A percentile compares a stretch with the other conserved stretches of the same genome.
Evolutionary conservation across 148 eudicot species (phyloP).

Genomic region (Silene conica): DNA sequence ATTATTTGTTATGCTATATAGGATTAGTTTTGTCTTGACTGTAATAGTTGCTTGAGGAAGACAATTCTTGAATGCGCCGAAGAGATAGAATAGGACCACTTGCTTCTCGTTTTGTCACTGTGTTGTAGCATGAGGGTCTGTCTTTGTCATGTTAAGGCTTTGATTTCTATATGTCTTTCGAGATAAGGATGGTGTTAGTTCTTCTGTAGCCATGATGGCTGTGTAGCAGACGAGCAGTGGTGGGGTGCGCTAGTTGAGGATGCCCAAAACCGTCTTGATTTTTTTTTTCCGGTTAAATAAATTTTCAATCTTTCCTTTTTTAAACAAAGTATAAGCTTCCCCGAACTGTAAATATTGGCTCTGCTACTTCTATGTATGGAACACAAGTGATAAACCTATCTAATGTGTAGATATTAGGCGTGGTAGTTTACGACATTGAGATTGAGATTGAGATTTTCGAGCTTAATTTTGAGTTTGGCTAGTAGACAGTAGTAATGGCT

Average conservation of each 20-base stretch:
- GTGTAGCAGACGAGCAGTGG: neutral
- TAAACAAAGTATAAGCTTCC: too few species aligned
- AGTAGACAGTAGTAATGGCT: too few species aligned
- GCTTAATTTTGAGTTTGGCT: too few species aligned
- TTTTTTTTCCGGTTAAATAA: too few species aligned
- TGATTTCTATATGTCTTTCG: neutral
- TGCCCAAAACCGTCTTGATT: too few species aligned
- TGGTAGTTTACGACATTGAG: too few species aligned
- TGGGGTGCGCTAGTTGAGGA: neutral
- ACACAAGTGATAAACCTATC: too few species aligned
- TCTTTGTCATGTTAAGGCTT: neutral
- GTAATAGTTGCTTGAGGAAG: neutral
- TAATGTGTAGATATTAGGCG: too few species aligned
- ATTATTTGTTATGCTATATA: neutral
- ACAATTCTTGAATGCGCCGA: neutral
- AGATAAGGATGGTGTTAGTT: neutral
- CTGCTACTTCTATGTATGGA: too few species aligned
- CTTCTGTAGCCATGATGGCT: neutral
- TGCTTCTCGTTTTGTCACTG: neutral
- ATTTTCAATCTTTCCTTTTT: too few species aligned
- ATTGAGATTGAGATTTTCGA: too few species aligned
- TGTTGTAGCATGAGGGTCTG: neutral
- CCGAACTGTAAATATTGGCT: too few species aligned
- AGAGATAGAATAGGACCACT: neutral
- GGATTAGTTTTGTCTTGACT: neutral